Conservation (phyloP, 768 basidiomycete species). For the Sporobolomyces roseus region DNA sequence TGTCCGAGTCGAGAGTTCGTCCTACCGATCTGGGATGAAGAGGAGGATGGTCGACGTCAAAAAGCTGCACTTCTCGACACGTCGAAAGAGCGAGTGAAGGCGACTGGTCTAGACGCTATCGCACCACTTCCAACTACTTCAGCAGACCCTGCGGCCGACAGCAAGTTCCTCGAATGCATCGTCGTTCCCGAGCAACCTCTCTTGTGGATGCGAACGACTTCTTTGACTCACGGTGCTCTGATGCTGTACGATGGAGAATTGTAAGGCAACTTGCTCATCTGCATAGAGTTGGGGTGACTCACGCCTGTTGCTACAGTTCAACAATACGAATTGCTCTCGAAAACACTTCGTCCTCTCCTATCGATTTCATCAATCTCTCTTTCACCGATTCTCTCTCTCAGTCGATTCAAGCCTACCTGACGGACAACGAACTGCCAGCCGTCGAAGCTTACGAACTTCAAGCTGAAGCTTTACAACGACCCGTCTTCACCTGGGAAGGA, state of each 20-base stretch:
- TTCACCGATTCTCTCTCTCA: conserved; percentile 87
- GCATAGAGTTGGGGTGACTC: not conserved
- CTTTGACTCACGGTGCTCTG: conserved; percentile 85
- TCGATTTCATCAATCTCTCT: conserved; percentile 78
- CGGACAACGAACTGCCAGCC: conserved; percentile 73
- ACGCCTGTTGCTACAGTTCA: conserved; percentile 56
- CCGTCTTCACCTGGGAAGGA: conserved; percentile 71
- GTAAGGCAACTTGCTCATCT: conserved; percentile 52
- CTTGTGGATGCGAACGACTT: conserved; percentile 76
- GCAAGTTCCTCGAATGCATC: conserved; percentile 66
- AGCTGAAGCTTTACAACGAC: conserved; percentile 68
- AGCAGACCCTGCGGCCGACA: conserved; percentile 13
- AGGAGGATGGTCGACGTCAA: conserved; percentile 56
- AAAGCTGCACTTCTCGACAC: conserved; percentile 28
- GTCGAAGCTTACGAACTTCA: conserved; percentile 89
- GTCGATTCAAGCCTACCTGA: conserved; percentile 68
- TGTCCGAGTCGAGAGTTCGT: conserved; percentile 68
- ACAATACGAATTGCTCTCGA: conserved; percentile 80
- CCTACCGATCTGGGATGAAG: conserved; percentile 66
- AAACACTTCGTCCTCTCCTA: conserved; percentile 74
- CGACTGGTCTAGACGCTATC: conserved; percentile 63
- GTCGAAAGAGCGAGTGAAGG: conserved; percentile 63
- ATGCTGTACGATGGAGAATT: conserved; percentile 94
- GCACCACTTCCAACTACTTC: not conserved
- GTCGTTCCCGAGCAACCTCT: conserved; percentile 85